Base-by-base conservation (phyloP, 2,329 filamentous ascomycete genomes). In the Cercospora zeae-maydis region DNA sequence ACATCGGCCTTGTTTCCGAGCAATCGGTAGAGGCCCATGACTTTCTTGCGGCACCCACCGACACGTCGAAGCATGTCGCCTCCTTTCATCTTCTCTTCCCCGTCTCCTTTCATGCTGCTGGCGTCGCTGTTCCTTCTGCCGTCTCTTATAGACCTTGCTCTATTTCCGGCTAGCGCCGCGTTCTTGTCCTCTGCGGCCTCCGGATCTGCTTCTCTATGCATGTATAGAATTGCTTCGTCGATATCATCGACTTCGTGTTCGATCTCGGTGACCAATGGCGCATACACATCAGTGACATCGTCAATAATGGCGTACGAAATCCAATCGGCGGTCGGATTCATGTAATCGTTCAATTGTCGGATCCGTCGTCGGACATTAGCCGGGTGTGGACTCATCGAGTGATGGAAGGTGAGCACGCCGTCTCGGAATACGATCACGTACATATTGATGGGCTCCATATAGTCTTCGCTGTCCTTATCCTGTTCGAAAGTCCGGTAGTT, bases 401-500 rank as follows among this genome's bases (percentile, higher is more conserved):
- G 97, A 76, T 99, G 95, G 79, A 99, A 99, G 72, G 90, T 96
- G 66, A 99, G 85, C 8, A 99, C 90, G 24, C 95, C 95, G 75
- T 98, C 92, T 11, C 93, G 87, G 81, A 99, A 99, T 9, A 99
- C 95, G 8, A 98, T 89, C 36, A 97, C 90, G 72, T 98, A 99
- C 84, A 99, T 92, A 77, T 98, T 96, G 73, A 99, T 90, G 0
- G 95, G 93, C 71, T 98, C 92, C 51, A 99, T 83, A 75, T 96
- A 96, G 73, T 96, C 88, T 62, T 95, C 91, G 74, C 88, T 96
- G 70, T 88, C 89, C 64, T 87, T 86, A 73, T 99, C 95, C 75
- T 98, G 95, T 75, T 99, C 95, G 73, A 99, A 99, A 0, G 92
- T 96, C 14, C 95, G 90, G 76, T 99, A 99, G 76, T 96, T 98